Evolutionary conservation across 2,329 filamentous ascomycete species (phyloP).

Genomic region (Claviceps fusiformis): DNA sequence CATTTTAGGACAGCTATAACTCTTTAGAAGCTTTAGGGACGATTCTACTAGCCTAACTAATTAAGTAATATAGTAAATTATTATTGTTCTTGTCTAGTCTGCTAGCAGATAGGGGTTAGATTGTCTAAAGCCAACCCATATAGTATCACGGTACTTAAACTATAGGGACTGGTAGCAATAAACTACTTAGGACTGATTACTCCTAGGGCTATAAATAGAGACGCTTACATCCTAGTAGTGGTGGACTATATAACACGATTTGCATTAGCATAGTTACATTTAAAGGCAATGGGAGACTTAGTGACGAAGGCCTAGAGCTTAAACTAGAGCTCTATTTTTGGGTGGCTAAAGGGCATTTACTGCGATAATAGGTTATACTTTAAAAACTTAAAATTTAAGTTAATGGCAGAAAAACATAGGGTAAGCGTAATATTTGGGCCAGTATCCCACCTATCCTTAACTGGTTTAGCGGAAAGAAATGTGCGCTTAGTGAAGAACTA

Average conservation of each 20-base stretch:
- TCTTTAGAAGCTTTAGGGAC: background rate
- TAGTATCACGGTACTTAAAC: background rate
- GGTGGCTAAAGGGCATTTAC: background rate
- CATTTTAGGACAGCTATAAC: background rate
- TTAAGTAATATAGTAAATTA: no score
- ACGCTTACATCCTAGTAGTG: background rate
- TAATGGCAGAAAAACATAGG: background rate
- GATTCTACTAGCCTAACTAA: no score
- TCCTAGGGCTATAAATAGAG: background rate
- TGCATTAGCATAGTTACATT: no score
- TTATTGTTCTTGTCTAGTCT: background rate
- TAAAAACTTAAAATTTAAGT: background rate
- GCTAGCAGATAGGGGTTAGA: background rate
- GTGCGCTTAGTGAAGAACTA: background rate
- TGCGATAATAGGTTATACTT: no score
- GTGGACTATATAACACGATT: background rate
- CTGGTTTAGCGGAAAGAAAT: background rate
- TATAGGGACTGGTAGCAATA: background rate
- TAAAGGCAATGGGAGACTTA: no score
- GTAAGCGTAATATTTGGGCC: background rate
- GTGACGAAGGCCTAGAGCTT: background rate
- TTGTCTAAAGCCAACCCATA: background rate
- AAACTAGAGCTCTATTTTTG: background rate
- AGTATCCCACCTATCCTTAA: background rate
- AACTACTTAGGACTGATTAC: background rate